phyloP scores from a whole-genome alignment of 2,329 filamentous ascomycete genomes.

The Calonectria pseudoreteaudii region DNA sequence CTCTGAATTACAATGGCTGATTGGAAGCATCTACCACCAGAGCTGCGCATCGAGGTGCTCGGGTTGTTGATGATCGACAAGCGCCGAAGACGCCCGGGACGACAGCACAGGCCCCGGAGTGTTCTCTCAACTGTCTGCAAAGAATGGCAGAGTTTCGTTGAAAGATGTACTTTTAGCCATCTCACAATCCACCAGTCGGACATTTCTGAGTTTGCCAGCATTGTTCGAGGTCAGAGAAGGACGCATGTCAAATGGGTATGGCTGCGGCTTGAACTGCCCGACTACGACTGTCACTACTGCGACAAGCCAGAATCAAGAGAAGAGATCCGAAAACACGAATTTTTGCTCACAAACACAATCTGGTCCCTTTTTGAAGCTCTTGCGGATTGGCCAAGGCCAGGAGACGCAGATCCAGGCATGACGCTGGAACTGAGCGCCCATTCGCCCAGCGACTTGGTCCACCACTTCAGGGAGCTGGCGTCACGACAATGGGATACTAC shows the following conservation, averaged over 20 bases:
- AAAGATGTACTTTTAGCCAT: neutral
- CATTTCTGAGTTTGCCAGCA: neutral
- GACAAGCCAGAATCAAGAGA: neutral
- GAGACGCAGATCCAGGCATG: neutral
- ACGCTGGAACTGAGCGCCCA: neutral
- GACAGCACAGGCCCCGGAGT: neutral
- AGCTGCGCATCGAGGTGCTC: neutral
- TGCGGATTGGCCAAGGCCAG: neutral
- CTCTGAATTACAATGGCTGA: too few species aligned
- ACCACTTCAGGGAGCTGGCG: neutral
- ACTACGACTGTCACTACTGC: neutral
- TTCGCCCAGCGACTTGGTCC: neutral
- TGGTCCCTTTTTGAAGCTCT: neutral
- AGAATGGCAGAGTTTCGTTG: neutral
- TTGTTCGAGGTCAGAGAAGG: neutral
- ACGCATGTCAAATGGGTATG: neutral
- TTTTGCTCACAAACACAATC: neutral
- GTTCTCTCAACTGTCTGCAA: neutral
- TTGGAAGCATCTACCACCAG: neutral
- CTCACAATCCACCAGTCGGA: neutral
- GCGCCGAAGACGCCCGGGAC: neutral
- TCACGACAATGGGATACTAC: neutral
- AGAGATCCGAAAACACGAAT: neutral
- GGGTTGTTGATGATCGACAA: neutral
- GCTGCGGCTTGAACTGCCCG: neutral